A percentile compares a stretch with the other conserved stretches of the same genome.
These are phyloP conservation scores for Phytophthora fragariae DNA, from an alignment of 352 stramenopile species.

Conservation along the genomic window DNA sequence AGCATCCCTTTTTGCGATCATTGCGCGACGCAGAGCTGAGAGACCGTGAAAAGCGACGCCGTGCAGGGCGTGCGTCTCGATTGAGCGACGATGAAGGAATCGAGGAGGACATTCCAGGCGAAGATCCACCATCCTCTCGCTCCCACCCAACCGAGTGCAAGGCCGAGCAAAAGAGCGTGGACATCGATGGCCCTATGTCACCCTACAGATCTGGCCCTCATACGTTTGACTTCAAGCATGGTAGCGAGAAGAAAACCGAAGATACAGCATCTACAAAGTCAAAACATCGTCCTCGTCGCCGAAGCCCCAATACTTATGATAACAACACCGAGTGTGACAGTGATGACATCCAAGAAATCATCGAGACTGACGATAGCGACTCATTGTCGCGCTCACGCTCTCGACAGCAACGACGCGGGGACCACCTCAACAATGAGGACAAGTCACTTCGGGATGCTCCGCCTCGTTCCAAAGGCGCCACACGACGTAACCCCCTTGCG, in stretches of 20 bases:
- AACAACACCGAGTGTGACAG: slow-evolving; percentile 67
- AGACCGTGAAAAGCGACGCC: slow-evolving; percentile 51
- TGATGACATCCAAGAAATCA: slow-evolving; percentile 86
- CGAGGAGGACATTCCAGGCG: slow-evolving; percentile 78
- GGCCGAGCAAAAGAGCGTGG: slow-evolving; percentile 22
- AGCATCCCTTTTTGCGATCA: slow-evolving; percentile 63
- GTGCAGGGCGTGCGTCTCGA: slow-evolving; percentile 10
- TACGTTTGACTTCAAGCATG: slow-evolving; percentile 41
- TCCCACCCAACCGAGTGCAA: slow-evolving; percentile 24
- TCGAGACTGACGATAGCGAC: slow-evolving; percentile 63
- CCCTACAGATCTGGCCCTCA: slow-evolving; percentile 34
- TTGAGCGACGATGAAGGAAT: slow-evolving; percentile 69
- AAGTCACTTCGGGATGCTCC: slow-evolving; percentile 13
- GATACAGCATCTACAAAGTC: slow-evolving; percentile 26
- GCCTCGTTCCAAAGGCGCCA: slow-evolving; percentile 21
- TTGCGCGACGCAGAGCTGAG: slow-evolving; percentile 62
- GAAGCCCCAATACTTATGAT: slow-evolving; percentile 24
- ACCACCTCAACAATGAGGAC: slow-evolving; percentile 20
- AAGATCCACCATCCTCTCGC: slow-evolving; percentile 22
- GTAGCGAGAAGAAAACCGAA: slow-evolving; percentile 11
- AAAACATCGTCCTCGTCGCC: slow-evolving; percentile 11
- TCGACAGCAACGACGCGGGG: background rate
- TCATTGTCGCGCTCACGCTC: slow-evolving; percentile 15
- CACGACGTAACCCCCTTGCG: slow-evolving; percentile 13
- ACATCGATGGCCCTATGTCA: background rate